Percentiles rank a stretch among this genome's conserved stretches.
Evolutionary conservation across 805 yeast species (phyloP).

Genomic region (Kluyveromyces nonfermentans): DNA sequence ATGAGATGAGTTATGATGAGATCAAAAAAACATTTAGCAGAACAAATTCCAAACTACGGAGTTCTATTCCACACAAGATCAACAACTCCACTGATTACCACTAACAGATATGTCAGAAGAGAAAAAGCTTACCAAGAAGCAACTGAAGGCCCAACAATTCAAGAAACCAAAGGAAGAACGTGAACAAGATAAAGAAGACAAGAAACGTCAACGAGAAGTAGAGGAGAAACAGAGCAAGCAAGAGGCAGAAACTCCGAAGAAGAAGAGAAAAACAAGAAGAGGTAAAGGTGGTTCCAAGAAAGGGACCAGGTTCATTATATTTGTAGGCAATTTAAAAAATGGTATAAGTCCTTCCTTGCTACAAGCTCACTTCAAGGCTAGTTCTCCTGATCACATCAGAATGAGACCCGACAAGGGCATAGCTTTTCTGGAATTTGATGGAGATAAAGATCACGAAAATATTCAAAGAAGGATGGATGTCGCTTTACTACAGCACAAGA

Average conservation of each 20-base stretch:
- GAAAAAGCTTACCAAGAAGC: constrained; percentile 30
- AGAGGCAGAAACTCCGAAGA: constrained; percentile 31
- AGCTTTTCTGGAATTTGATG: constrained; percentile 79
- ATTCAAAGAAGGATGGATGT: constrained; percentile 74
- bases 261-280: constrained; percentile 68
- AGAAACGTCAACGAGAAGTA: constrained; percentile 16
- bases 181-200: constrained; percentile 16
- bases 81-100: neutral
- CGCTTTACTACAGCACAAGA: constrained; percentile 79
- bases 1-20: constrained; percentile 2
- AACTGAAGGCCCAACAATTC: constrained; percentile 28
- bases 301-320: constrained; percentile 64
- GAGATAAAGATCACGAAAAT: constrained; percentile 34
- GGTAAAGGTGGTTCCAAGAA: constrained; percentile 60
- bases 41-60: neutral
- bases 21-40: neutral
- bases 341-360: constrained; percentile 54
- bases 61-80: neutral
- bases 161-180: constrained; percentile 26
- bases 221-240: constrained; percentile 22
- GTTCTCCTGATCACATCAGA: constrained; percentile 68
- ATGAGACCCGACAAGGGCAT: constrained; percentile 80
- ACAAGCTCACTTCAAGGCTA: constrained; percentile 59
- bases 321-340: constrained; percentile 86
- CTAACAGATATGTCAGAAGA: constrained; percentile 13